phyloP scores from a whole-genome alignment of 1,284 basidiomycete genomes.

The Anthracocystis setariae region DNA sequence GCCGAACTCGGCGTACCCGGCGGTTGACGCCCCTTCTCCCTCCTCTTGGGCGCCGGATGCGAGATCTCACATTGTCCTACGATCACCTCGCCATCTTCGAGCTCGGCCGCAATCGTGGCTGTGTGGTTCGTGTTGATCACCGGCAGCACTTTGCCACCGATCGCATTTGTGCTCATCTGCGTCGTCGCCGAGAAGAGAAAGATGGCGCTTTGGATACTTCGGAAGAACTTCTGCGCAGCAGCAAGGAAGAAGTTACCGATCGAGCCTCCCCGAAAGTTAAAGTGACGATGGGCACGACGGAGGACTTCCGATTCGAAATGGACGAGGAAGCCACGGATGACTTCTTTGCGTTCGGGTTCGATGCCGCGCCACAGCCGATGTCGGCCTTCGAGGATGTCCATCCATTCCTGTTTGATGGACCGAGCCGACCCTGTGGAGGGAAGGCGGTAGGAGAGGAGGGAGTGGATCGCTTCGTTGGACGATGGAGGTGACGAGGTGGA shows the following conservation, averaged over 20 bases:
- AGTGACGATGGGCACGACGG: constrained; percentile 74
- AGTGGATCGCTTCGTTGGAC: constrained; percentile 73
- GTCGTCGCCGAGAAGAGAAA: constrained; percentile 94
- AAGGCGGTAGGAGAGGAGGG: constrained; percentile 82
- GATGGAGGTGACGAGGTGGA: constrained; percentile 41
- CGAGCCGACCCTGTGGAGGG: constrained; percentile 76
- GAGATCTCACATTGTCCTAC: constrained; percentile 98
- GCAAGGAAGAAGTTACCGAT: constrained; percentile 64
- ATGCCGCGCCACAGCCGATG: constrained; percentile 87
- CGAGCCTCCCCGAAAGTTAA: constrained; percentile 62
- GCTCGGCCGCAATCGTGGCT: constrained; percentile 93
- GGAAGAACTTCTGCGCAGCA: constrained; percentile 62
- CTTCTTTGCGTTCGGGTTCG: constrained; percentile 89
- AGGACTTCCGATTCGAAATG: constrained; percentile 88
- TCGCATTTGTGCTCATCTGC: constrained; percentile 69
- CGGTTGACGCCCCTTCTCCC: constrained; percentile 10
- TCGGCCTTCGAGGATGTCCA: constrained; percentile 88
- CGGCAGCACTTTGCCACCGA: constrained; percentile 77
- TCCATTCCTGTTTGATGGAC: constrained; percentile 87
- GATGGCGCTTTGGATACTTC: constrained; percentile 79
- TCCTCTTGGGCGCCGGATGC: constrained; percentile 74
- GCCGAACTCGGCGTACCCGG: constrained; percentile 43
- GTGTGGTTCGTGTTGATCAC: constrained; percentile 94
- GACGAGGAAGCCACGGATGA: constrained; percentile 77
- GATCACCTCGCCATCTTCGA: constrained; percentile 79